A percentile compares a stretch with the other conserved stretches of the same genome.
Evolutionary conservation across 495 filamentous ascomycete genomes (phyloP).

Genomic region (Letharia lupina): DNA sequence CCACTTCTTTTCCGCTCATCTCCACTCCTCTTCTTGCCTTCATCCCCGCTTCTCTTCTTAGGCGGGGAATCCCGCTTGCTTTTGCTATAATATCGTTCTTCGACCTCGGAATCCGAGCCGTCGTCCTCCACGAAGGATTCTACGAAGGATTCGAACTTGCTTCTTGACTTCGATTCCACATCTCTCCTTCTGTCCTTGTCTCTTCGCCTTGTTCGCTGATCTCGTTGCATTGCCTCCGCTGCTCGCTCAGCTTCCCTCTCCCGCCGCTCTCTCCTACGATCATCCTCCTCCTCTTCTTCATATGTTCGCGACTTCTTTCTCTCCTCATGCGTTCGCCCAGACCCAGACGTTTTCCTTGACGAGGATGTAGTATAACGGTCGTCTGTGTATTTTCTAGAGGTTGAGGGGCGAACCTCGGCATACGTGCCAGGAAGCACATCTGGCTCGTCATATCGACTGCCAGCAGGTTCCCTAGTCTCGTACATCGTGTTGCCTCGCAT

Average conservation of each 20-base stretch:
- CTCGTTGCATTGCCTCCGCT: not conserved
- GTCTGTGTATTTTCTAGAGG: constrained; percentile 18
- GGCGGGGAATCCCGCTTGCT: constrained; percentile 15
- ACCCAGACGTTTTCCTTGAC: constrained; percentile 28
- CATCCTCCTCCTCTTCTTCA: constrained; percentile 30
- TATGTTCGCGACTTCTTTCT: constrained; percentile 26
- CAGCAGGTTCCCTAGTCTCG: constrained; percentile 38
- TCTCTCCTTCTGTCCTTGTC: constrained; percentile 47
- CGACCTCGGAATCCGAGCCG: constrained; percentile 28
- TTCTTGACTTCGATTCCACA: constrained; percentile 37
- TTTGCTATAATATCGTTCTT: constrained; percentile 11
- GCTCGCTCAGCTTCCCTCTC: constrained; percentile 11
- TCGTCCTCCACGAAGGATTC: constrained; percentile 24
- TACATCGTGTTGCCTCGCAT: constrained; percentile 39
- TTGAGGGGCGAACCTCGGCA: constrained; percentile 27
- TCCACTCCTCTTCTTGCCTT: constrained; percentile 16
- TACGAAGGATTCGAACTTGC: constrained; percentile 20
- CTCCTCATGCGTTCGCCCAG: constrained; percentile 28
- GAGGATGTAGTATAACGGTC: constrained; percentile 19
- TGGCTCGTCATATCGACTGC: constrained; percentile 25
- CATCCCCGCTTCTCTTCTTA: constrained; percentile 22
- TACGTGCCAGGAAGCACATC: constrained; percentile 39
- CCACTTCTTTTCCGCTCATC: constrained; percentile 15
- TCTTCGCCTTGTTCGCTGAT: constrained; percentile 28
- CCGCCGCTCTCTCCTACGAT: constrained; percentile 17